Evolutionary conservation across 176 grass and related monocot species (phyloP).

Genomic region (Eleusine indica): DNA sequence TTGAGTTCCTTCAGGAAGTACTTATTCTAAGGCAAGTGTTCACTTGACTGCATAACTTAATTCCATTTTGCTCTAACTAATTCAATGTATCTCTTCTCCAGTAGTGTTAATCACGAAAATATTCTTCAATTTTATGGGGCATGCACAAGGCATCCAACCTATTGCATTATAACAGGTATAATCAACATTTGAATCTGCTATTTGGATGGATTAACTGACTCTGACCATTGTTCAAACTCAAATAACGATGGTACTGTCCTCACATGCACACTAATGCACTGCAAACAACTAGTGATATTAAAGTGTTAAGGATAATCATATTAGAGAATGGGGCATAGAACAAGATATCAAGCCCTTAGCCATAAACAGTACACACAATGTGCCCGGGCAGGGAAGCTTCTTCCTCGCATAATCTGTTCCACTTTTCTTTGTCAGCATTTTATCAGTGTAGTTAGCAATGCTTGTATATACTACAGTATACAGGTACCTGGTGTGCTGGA

Average conservation of each 20-base stretch:
- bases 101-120: constrained; percentile 74
- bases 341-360: not conserved
- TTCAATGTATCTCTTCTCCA: constrained; percentile 47
- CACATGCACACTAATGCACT: not conserved
- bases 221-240: constrained; percentile 17
- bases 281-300: not conserved
- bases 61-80: constrained; percentile 19
- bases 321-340: not conserved
- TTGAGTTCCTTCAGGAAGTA: constrained; percentile 88
- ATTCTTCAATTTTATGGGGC: constrained; percentile 84
- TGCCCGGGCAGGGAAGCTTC: not conserved
- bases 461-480: not conserved
- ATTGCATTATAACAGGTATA: constrained; percentile 85
- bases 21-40: constrained; percentile 86
- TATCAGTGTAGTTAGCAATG: not conserved
- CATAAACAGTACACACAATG: not conserved
- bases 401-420: not conserved
- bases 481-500: not conserved
- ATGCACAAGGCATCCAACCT: constrained; percentile 58
- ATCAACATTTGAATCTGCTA: not conserved
- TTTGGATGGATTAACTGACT: constrained; percentile 14
- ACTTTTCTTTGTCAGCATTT: not conserved
- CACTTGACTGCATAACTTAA: constrained; percentile 6
- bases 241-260: constrained; percentile 6
- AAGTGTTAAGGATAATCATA: not conserved